Evolutionary conservation across 108 stramenopile species (phyloP), one percentile per base, ranked within the genome.

Genomic region (Parmales sp.): DNA sequence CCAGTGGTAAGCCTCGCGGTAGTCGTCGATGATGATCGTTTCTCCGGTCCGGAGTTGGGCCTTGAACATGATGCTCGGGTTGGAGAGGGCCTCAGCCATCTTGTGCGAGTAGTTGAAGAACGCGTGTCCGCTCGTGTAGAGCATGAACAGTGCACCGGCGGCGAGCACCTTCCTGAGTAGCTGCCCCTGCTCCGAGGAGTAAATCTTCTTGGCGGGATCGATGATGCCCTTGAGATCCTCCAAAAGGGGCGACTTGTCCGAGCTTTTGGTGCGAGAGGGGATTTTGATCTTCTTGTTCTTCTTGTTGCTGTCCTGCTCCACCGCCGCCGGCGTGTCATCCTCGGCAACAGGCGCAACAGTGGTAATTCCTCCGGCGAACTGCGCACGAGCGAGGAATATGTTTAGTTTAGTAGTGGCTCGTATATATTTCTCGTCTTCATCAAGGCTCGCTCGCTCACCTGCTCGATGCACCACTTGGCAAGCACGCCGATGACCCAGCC

Each of bases 1-100:
- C 95, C 95, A 98, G 85, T 84, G 94, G 78, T 98, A 98, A 11
- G 97, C 97, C 80, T 98, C 95, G 64, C 97, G 89, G 79, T 95
- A 98, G 72, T 98, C 97, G 72, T 98, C 97, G 36, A 95, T 79
- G 41, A 88, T 78, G 51, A 98, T 80, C 23, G 84, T 69, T 16
- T 64, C 44, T 16, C 97, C 97, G 63, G 86, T 86, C 22, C 81
- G 79, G 20, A 74, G 76, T 22, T 87, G 82, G 2, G 90, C 93
- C 66, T 94, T 90, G 45, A 88, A 83, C 68, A 98, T 94, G 76
- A 98, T 95, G 34, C 83, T 82, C 3, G 96, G 96, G 76, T 90
- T 83, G 22, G 87, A 90, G 18, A 95, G 72, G 66, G 85, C 81
- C 9, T 31, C 38, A 16, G 79, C 77, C 60, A 95, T 78, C 49